Evolutionary conservation across 306 rosid genomes (phyloP), one percentile per base, ranked within the genome.

Genomic region (Fragaria iinumae): DNA sequence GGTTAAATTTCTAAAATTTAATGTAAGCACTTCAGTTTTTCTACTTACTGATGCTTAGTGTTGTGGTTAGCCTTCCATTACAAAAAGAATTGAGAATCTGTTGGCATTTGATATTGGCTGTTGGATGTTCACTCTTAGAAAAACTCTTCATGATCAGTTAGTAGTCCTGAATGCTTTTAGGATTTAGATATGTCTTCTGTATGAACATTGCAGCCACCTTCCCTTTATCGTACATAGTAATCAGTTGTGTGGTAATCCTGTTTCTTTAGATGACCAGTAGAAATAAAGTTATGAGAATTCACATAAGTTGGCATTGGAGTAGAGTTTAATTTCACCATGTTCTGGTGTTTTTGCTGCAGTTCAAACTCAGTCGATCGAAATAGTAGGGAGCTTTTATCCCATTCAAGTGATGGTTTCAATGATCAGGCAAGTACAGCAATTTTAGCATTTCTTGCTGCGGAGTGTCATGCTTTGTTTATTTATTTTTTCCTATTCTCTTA

Each of bases 321-420:
- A 14, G 12, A 78, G 71, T 49, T 66, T 36, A 43, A 53, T 64
- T 63, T 63, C 36, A 32, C 32, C 53, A 49, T 64, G 41, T n/a
- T 41, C 12, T 48, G 47, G 41, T 38, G 13, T 80, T 73, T 78
- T 56, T 62, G 63, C 77, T 84, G 84, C 82, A 93, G 93, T 79
- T 80, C 89, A 71, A 86, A 48, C 64, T 55, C 49, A 34, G 27
- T 67, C 25, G 83, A 77, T 29, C 90, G 62, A 77, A 82, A 53
- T 66, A 70, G 79, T 76, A 74, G 78, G 84, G 89, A 91, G 69
- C 63, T 29, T 88, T 80, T 91, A 75, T 86, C 92, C 6, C 88
- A 87, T 74, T 83, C 93, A 65, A 59, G 77, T 73, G 90, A 74
- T 47, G 76, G 80, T 80, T 69, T 32, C 39, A 50, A 59, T 76